Evolutionary conservation across 2,329 filamentous ascomycete genomes (phyloP), one percentile per base, ranked within the genome.

Genomic region (Pestalotiopsis sp.): DNA sequence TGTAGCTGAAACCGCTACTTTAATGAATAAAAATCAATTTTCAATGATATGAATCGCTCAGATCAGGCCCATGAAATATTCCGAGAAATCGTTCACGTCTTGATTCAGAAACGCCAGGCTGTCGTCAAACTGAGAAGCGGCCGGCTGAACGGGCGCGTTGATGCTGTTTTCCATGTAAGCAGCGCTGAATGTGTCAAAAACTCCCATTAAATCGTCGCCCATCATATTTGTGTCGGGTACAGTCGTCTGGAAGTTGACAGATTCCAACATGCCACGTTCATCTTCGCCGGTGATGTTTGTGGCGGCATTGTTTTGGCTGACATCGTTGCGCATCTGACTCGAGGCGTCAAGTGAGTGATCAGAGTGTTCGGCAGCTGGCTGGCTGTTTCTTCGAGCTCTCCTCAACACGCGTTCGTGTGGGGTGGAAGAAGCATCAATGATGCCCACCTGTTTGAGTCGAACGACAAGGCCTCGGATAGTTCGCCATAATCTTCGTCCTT

Each of bases 141-240:
- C 27, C 31, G 25, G n/a, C 31, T 36, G 59, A 7, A n/a, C 12
- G 9, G 14, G 4, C 17, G 25, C 25, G 11, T 61, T 12, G 14
- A 61, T 6, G 23, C 57, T 39, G 13, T 25, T 64, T 17, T 66
- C 63, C 63, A 66, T 58, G 49, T 66, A 66, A n/a, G 36, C 45
- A 20, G 39, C 17, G 11, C 64, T 56, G n/a, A 66, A 66, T 25
- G 57, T 52, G 27, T 66, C 57, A 49, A 66, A 66, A 12, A 66
- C 36, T 3, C 57, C 64, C 52, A 66, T 41, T 3, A 66, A 36
- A 25, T 66, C 64, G 27, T 66, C 57, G 56, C 64, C 64, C 57
- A 66, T 66, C 14, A 36, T 27, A 36, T 60, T 59, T 36, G 59
- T 66, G 39, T 66, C 64, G 13, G 64, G 64, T 31, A 39, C 31